Percentiles rank a stretch among this genome's conserved stretches.
Evolutionary conservation across 192 early-diverging fungal species (phyloP).

Genomic region (Dissophora ornata): DNA sequence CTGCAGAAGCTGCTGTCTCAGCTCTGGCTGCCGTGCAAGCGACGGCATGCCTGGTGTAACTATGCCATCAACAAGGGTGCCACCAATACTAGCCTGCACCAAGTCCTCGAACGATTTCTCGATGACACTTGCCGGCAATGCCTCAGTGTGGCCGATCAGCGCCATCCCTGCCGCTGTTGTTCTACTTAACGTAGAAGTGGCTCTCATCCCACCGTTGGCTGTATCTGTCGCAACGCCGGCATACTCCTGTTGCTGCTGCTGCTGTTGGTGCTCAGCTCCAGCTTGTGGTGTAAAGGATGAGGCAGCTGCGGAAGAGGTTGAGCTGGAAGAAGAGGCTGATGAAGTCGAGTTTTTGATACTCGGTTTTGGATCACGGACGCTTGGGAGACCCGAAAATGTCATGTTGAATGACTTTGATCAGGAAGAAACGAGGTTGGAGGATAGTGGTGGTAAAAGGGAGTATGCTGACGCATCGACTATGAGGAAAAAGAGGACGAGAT

Average conservation of each 20-base stretch:
- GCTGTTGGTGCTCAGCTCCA: slow-evolving; percentile 1
- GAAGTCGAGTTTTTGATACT: slow-evolving; percentile 29
- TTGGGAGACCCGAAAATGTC: slow-evolving; percentile 52
- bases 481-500: no score
- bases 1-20: background rate
- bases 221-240: no score
- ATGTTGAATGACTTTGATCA: slow-evolving; percentile 24
- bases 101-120: slow-evolving; percentile 20
- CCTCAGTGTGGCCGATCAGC: background rate
- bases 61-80: background rate
- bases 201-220: no score
- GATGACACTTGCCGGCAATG: slow-evolving; percentile 9
- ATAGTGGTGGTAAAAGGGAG: no score
- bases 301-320: slow-evolving; percentile 8
- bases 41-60: background rate
- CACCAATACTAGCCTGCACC: slow-evolving; percentile 8
- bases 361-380: slow-evolving; percentile 46
- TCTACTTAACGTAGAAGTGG: background rate
- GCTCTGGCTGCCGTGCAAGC: background rate
- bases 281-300: slow-evolving; percentile 3
- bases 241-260: background rate
- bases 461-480: no score
- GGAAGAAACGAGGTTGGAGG: no score
- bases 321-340: slow-evolving; percentile 13
- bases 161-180: background rate